These are phyloP conservation scores for Aspergillus caelatus DNA, from an alignment of 2,329 filamentous ascomycete species.

Conservation along the genomic window DNA sequence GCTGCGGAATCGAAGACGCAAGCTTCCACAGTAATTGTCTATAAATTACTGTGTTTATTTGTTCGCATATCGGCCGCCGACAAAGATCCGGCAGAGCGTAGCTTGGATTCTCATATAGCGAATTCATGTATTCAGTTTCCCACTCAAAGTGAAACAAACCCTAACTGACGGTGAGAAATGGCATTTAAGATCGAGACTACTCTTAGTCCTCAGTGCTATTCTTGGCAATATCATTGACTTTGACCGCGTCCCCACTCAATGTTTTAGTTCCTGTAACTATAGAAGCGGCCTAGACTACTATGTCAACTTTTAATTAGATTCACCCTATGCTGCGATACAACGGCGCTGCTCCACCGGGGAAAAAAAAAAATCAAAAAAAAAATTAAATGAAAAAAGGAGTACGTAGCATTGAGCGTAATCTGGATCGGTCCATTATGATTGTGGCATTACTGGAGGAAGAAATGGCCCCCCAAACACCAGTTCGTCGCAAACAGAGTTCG, in stretches of 20 bases:
- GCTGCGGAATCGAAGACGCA: not conserved
- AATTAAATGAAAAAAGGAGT: not conserved
- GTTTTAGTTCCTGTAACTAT: not conserved
- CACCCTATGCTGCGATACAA: not conserved
- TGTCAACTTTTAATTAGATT: not conserved
- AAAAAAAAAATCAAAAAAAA: too few relatives aligned
- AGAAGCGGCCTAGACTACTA: too few relatives aligned
- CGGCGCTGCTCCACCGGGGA: not conserved
- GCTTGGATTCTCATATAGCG: not conserved
- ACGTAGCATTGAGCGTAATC: not conserved
- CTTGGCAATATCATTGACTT: conserved; percentile 3
- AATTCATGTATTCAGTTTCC: not conserved
- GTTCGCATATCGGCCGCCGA: not conserved
- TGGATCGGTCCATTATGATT: not conserved
- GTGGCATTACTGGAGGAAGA: not conserved
- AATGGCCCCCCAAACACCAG: not conserved
- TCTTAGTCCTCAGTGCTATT: not conserved
- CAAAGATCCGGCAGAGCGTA: not conserved
- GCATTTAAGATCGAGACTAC: not conserved
- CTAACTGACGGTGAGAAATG: not conserved
- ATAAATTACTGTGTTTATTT: not conserved
- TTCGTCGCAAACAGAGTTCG: conserved; percentile 3
- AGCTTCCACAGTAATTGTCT: not conserved
- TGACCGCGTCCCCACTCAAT: not conserved
- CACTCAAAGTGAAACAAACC: not conserved